Conservation (phyloP, 2,329 filamentous ascomycete species). For the Fusarium protoensiforme region DNA sequence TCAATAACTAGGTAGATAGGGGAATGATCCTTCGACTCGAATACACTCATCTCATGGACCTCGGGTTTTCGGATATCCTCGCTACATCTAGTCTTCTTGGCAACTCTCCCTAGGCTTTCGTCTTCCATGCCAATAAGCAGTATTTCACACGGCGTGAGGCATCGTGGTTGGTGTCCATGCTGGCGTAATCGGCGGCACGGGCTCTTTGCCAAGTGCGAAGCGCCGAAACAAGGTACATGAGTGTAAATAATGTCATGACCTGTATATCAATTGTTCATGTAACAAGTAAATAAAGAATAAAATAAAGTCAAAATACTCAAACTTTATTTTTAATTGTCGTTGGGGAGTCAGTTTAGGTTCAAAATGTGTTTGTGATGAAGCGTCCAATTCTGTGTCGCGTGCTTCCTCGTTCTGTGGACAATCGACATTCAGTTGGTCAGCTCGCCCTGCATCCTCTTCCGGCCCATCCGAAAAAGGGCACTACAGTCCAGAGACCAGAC, state of each 20-base stretch:
- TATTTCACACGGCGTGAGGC: background rate
- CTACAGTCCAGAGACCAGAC: constrained; percentile 22
- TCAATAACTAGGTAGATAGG: background rate
- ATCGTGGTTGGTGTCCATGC: background rate
- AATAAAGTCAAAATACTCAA: background rate
- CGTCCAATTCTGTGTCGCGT: constrained; percentile 34
- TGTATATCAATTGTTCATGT: background rate
- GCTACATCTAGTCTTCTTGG: background rate
- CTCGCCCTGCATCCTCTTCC: constrained; percentile 33
- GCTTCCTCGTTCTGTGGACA: constrained; percentile 18
- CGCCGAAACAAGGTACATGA: background rate
- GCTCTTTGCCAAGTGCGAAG: constrained; percentile 24
- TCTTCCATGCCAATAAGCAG: no score
- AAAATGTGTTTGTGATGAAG: background rate
- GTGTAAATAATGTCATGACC: background rate
- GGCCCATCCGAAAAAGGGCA: constrained; percentile 34
- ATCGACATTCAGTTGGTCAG: constrained; percentile 35
- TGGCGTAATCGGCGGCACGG: constrained; percentile 21
- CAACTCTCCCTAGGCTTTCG: background rate
- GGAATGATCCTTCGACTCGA: background rate
- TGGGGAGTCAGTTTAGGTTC: background rate
- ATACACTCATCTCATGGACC: background rate
- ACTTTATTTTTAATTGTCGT: background rate
- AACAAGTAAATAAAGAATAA: background rate
- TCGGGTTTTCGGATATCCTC: background rate